A percentile compares a stretch with the other conserved stretches of the same genome.
Conservation (phyloP, 768 basidiomycete genomes). For the Leccinum olivaceopallidum region DNA sequence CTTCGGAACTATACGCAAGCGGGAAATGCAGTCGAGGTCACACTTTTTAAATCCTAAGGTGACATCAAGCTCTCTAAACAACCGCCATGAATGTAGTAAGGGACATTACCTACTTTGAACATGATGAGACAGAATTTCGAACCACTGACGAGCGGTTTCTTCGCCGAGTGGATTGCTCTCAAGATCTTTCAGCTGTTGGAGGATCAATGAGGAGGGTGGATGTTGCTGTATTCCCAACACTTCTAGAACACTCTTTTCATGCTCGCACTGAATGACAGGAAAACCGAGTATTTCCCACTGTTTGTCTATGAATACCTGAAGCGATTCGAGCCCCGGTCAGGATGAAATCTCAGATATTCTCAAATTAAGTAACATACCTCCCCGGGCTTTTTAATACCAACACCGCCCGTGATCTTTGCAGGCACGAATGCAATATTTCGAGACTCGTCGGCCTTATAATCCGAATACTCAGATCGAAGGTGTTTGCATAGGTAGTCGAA, state of each 20-base stretch:
- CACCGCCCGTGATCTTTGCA: too few relatives aligned
- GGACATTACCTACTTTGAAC: constrained; percentile 46
- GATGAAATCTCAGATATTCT: too few relatives aligned
- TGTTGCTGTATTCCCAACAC: constrained; percentile 29
- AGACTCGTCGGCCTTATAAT: constrained; percentile 52
- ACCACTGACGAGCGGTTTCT: constrained; percentile 58
- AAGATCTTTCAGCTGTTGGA: constrained; percentile 43
- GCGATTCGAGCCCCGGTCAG: too few relatives aligned
- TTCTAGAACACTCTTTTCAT: too few relatives aligned
- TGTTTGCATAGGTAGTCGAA: constrained; percentile 46
- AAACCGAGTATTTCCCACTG: too few relatives aligned
- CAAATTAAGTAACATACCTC: too few relatives aligned
- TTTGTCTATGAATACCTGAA: too few relatives aligned
- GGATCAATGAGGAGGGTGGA: constrained; percentile 59
- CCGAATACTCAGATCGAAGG: background rate
- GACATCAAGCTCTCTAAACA: background rate
- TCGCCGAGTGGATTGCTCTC: constrained; percentile 52
- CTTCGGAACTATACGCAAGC: constrained; percentile 64
- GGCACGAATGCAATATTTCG: constrained; percentile 29
- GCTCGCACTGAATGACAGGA: too few relatives aligned
- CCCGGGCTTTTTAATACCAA: too few relatives aligned
- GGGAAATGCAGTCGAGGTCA: constrained; percentile 60
- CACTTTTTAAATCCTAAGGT: constrained; percentile 51
- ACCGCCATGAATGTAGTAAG: constrained; percentile 31
- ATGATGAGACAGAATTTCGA: constrained; percentile 60